phyloP scores from a whole-genome alignment of 2,329 filamentous ascomycete genomes.

The Metarhizium sp. region DNA sequence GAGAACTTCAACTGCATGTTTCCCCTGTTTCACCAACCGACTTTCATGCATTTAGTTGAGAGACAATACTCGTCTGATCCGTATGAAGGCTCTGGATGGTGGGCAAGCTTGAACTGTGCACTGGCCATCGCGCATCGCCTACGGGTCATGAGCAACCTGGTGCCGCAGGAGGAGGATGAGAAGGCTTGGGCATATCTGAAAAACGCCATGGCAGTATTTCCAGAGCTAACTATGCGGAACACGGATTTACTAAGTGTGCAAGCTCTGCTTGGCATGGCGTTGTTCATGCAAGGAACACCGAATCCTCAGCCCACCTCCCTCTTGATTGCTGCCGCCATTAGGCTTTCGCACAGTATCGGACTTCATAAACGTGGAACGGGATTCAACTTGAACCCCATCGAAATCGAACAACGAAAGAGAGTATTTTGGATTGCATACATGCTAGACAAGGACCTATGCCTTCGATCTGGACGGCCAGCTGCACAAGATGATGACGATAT shows the following conservation, averaged over 20 bases:
- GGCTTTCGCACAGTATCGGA: slow-evolving; percentile 87
- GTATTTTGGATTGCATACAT: slow-evolving; percentile 60
- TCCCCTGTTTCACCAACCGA: slow-evolving; percentile 92
- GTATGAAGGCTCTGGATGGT: slow-evolving; percentile 94
- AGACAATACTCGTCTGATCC: slow-evolving; percentile 87
- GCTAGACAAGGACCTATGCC: slow-evolving; percentile 53
- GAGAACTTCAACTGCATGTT: slow-evolving; percentile 99
- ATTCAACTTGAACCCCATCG: slow-evolving; percentile 87
- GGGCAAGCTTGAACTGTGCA: slow-evolving; percentile 91
- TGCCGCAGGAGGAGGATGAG: slow-evolving; percentile 82
- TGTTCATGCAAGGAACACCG: slow-evolving; percentile 92
- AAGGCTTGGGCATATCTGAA: slow-evolving; percentile 95
- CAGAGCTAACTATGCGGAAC: slow-evolving; percentile 90
- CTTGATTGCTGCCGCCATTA: slow-evolving; percentile 80
- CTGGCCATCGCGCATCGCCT: slow-evolving; percentile 89
- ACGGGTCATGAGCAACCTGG: slow-evolving; percentile 89
- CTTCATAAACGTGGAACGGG: slow-evolving; percentile 87
- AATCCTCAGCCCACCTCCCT: slow-evolving; percentile 94
- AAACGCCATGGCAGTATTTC: slow-evolving; percentile 88
- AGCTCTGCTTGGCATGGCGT: slow-evolving; percentile 81
- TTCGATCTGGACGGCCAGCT: slow-evolving; percentile 49
- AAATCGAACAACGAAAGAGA: slow-evolving; percentile 76
- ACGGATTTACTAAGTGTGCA: slow-evolving; percentile 93
- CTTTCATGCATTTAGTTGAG: slow-evolving; percentile 95
- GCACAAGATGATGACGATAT: slow-evolving; percentile 63